Evolutionary conservation across 805 yeast species (phyloP).

Genomic region (Wickerhamiella sergipiensis): DNA sequence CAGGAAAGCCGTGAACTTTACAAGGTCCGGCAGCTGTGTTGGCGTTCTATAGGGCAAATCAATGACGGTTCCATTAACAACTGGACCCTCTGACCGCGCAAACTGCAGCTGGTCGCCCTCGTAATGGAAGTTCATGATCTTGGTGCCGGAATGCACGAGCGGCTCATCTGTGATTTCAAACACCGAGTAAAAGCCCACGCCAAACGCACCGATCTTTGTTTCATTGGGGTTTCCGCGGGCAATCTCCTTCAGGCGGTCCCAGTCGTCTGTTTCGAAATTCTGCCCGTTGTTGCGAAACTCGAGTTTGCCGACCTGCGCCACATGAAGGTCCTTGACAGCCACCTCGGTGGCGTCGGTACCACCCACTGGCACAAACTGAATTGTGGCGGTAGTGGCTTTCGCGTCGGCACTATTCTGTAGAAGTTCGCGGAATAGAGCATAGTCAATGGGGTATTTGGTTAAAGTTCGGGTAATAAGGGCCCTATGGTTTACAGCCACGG

Average conservation of each 20-base stretch:
- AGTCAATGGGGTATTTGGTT: slow-evolving; percentile 31
- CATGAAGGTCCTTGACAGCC: slow-evolving; percentile 15
- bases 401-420: slow-evolving; percentile 32
- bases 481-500: slow-evolving; percentile 29
- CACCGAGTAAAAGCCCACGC: slow-evolving; percentile 48
- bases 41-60: slow-evolving; percentile 25
- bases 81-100: slow-evolving; percentile 16
- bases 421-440: slow-evolving; percentile 28
- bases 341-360: slow-evolving; percentile 1
- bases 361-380: slow-evolving; percentile 18
- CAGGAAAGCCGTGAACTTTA: slow-evolving; percentile 25
- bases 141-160: slow-evolving; percentile 35
- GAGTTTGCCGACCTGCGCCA: slow-evolving; percentile 20
- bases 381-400: slow-evolving; percentile 23
- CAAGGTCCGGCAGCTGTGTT: slow-evolving; percentile 22
- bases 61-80: slow-evolving; percentile 24
- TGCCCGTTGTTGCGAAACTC: slow-evolving; percentile 23
- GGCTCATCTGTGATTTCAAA: slow-evolving; percentile 79
- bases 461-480: slow-evolving; percentile 30
- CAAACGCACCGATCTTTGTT: slow-evolving; percentile 31
- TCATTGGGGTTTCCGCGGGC: slow-evolving; percentile 33
- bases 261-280: slow-evolving; percentile 25
- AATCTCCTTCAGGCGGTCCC: slow-evolving; percentile 28
- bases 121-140: slow-evolving; percentile 26
- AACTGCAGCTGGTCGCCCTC: slow-evolving; percentile 27